Percentiles rank a stretch among this genome's conserved stretches.
Conservation (phyloP, 371 early-diverging fungal species). For the Sporodiniella umbellata region DNA sequence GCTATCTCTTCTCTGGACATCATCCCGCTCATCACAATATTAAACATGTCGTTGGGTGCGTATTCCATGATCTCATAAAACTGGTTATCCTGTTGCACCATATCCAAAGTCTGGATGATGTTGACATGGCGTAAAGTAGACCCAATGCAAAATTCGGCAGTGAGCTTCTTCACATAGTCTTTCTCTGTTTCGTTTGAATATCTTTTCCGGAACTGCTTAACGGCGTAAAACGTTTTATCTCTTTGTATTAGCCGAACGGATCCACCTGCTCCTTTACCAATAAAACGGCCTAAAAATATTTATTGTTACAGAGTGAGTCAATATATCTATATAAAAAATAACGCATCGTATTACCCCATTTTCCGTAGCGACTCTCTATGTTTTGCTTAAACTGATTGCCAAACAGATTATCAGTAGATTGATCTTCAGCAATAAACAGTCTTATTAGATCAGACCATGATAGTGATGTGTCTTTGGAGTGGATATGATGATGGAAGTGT, state of each 20-base stretch:
- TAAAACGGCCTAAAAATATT: conserved; percentile 46
- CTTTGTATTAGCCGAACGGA: conserved; percentile 61
- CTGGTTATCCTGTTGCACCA: conserved; percentile 56
- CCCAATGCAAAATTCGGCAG: conserved; percentile 83
- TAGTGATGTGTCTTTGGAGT: background rate
- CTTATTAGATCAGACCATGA: conserved; percentile 17
- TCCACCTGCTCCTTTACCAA: conserved; percentile 76
- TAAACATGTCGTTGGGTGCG: conserved; percentile 76
- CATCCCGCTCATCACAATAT: conserved; percentile 64
- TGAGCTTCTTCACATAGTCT: conserved; percentile 81
- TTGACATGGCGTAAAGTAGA: conserved; percentile 81
- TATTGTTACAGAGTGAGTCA: too few species aligned
- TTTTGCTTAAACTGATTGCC: conserved; percentile 37
- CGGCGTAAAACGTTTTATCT: conserved; percentile 60
- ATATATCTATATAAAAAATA: too few species aligned
- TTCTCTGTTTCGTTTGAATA: conserved; percentile 65
- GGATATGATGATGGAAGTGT: conserved; percentile 27
- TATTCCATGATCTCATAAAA: conserved; percentile 81
- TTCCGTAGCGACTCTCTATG: conserved; percentile 33
- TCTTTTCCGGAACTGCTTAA: conserved; percentile 79
- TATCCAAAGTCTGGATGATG: conserved; percentile 82
- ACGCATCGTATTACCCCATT: conserved; percentile 31
- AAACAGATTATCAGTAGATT: conserved; percentile 7
- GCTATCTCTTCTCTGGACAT: conserved; percentile 65
- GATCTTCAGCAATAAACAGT: conserved; percentile 12